Conservation (phyloP, 1,284 basidiomycete genomes). For the Fomitopsis schrenkii region DNA sequence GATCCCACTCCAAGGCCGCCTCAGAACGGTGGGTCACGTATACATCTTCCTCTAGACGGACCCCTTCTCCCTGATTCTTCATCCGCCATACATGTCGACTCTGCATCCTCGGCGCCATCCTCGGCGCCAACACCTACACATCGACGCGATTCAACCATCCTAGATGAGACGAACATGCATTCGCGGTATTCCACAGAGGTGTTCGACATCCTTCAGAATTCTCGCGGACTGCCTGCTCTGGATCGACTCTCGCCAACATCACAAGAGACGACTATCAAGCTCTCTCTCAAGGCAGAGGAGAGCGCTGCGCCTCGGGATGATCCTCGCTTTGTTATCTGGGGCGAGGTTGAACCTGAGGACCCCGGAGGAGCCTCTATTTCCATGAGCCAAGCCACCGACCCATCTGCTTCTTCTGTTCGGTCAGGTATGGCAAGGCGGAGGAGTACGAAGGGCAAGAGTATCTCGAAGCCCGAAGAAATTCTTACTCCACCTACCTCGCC, state of each 20-base stretch:
- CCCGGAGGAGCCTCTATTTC: conserved; percentile 34
- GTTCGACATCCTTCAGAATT: conserved; percentile 80
- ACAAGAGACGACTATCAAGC: conserved; percentile 55
- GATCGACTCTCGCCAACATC: conserved; percentile 48
- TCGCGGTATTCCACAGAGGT: conserved; percentile 68
- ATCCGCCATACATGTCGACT: background rate
- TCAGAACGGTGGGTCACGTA: background rate
- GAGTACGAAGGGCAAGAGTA: conserved; percentile 25
- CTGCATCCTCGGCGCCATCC: background rate
- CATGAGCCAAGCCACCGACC: conserved; percentile 38
- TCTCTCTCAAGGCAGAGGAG: conserved; percentile 61
- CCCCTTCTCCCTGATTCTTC: background rate
- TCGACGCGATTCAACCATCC: conserved; percentile 1
- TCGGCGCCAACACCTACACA: conserved; percentile 1
- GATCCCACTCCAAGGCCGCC: conserved; percentile 12
- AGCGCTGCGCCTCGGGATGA: conserved; percentile 73
- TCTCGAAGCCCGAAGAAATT: conserved; percentile 24
- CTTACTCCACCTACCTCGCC: conserved; percentile 27
- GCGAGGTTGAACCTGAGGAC: conserved; percentile 53
- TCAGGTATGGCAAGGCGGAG: conserved; percentile 33
- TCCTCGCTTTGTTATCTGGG: conserved; percentile 87
- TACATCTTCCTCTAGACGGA: background rate
- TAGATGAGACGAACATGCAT: conserved; percentile 42
- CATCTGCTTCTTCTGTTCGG: conserved; percentile 32
- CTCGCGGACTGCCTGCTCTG: conserved; percentile 66